These are phyloP conservation scores for Mycena sanguinolenta DNA, from an alignment of 768 basidiomycete species.

Conservation along the genomic window DNA sequence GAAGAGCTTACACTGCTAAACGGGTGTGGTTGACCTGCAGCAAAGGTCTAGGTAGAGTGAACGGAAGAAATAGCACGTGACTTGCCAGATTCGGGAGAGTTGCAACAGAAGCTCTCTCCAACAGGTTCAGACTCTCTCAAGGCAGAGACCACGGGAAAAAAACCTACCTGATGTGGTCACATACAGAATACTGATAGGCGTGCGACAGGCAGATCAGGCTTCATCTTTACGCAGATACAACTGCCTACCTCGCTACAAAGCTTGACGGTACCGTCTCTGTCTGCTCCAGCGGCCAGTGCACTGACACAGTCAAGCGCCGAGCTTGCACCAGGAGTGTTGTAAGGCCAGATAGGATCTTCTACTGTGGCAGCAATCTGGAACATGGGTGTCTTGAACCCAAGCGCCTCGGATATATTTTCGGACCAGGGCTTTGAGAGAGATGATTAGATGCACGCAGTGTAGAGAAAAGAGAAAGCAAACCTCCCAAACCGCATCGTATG, in stretches of 20 bases:
- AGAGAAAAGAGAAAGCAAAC: slow-evolving; percentile 42
- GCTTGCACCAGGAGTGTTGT: slow-evolving; percentile 56
- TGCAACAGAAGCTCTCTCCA: slow-evolving; percentile 55
- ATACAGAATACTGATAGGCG: slow-evolving; percentile 67
- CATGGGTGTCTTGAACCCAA: slow-evolving; percentile 53
- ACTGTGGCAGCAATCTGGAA: slow-evolving; percentile 67
- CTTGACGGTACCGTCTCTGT: slow-evolving; percentile 55
- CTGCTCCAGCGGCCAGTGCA: slow-evolving; percentile 60
- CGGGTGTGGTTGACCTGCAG: slow-evolving; percentile 66
- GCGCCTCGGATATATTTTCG: slow-evolving; percentile 58
- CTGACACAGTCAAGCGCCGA: slow-evolving; percentile 64
- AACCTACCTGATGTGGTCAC: slow-evolving; percentile 50
- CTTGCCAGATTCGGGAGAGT: slow-evolving; percentile 64
- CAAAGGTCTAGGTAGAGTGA: not conserved
- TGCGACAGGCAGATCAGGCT: slow-evolving; percentile 41
- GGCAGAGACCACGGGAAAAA: no score
- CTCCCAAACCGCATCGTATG: slow-evolving; percentile 60
- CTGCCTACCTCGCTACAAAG: slow-evolving; percentile 57
- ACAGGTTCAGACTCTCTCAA: not conserved
- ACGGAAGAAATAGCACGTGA: not conserved
- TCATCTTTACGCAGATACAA: not conserved
- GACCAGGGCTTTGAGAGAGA: slow-evolving; percentile 59
- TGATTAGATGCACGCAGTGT: not conserved
- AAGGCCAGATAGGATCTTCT: slow-evolving; percentile 66
- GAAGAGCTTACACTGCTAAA: slow-evolving; percentile 55